A percentile compares a stretch with the other conserved stretches of the same genome.
phyloP scores from a whole-genome alignment of 345 rosid genomes.

The Camelina neglecta region DNA sequence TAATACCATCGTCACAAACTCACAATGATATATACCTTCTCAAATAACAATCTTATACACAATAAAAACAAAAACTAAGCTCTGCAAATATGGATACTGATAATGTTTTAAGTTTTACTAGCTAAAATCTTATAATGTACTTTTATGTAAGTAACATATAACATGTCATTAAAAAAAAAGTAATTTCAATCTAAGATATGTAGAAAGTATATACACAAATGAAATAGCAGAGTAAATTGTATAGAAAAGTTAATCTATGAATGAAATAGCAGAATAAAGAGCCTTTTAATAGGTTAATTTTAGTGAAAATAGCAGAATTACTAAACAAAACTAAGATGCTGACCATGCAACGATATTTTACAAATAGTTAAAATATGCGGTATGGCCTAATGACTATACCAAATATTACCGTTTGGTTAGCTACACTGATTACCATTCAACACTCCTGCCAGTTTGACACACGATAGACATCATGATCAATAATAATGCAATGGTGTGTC shows the following conservation, averaged over 20 bases:
- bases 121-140: too few relatives aligned
- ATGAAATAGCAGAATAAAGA: too few relatives aligned
- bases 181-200: too few relatives aligned
- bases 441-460: neutral
- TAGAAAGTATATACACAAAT: neutral
- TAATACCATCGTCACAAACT: too few relatives aligned
- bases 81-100: too few relatives aligned
- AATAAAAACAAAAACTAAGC: too few relatives aligned
- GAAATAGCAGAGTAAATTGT: neutral
- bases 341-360: neutral
- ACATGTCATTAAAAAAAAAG: too few relatives aligned
- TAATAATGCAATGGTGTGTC: constrained; percentile 10
- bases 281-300: too few relatives aligned
- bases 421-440: neutral
- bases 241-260: too few relatives aligned
- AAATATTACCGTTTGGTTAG: neutral
- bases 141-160: too few relatives aligned
- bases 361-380: neutral
- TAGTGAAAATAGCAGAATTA: too few relatives aligned
- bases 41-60: neutral
- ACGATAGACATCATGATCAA: neutral
- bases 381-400: neutral
- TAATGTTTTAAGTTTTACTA: too few relatives aligned
- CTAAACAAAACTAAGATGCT: neutral
- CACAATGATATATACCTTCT: neutral